Conservation (phyloP, 1,139 yeast genomes). For the Geotrichum fermentans region DNA sequence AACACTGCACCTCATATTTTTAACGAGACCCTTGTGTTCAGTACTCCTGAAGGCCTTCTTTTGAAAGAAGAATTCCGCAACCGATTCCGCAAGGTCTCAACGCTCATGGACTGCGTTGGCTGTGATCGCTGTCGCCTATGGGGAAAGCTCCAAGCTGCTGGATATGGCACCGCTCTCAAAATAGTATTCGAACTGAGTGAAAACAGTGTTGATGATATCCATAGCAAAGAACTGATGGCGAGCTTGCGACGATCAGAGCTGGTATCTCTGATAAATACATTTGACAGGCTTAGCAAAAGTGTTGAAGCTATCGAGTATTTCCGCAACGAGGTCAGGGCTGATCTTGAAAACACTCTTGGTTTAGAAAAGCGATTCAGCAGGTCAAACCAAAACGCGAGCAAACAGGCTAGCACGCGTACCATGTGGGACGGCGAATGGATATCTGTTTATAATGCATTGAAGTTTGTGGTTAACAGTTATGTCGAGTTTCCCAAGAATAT, state of each 20-base stretch:
- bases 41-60: constrained; percentile 44
- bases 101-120: constrained; percentile 97
- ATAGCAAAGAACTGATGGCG: constrained; percentile 36
- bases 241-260: constrained; percentile 76
- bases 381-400: neutral
- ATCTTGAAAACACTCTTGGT: constrained; percentile 38
- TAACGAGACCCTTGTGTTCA: constrained; percentile 53
- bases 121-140: constrained; percentile 96
- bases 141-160: constrained; percentile 97
- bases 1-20: constrained; percentile 37
- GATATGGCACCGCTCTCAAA: constrained; percentile 94
- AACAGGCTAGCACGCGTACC: constrained; percentile 47
- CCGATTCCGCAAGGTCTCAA: constrained; percentile 83
- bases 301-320: constrained; percentile 69
- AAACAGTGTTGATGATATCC: constrained; percentile 35
- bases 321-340: constrained; percentile 45
- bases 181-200: constrained; percentile 65
- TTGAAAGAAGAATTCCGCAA: constrained; percentile 76
- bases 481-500: constrained; percentile 61
- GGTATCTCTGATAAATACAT: constrained; percentile 85
- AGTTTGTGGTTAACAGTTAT: constrained; percentile 65
- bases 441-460: constrained; percentile 46
- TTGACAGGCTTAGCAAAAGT: constrained; percentile 84
- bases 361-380: constrained; percentile 21
- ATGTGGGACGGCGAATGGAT: constrained; percentile 45